Base-by-base conservation (phyloP, 352 stramenopile species). In the Phytophthora fragariae region DNA sequence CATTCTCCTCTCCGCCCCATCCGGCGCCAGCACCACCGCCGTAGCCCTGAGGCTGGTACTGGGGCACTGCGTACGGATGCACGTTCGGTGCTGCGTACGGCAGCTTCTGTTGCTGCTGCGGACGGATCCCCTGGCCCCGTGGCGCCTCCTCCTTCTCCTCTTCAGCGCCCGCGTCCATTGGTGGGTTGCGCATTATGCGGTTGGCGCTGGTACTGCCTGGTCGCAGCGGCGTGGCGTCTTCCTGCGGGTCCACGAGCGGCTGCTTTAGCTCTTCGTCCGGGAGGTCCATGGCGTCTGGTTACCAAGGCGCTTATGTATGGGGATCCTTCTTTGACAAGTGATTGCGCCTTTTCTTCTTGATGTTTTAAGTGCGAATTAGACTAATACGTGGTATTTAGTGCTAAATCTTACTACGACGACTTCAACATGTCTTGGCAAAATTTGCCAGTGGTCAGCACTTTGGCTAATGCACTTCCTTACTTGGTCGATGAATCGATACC, bases 41-140 rank as follows among this genome's bases (percentile, higher is more conserved):
- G 35, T 90, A 92, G 6, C 72, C 74, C 44, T 88, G 84, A 27
- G 89, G 80, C 47, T 94, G 74, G 68, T 94, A 94, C 71, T 96
- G 85, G 12, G 87, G 87, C 54, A 93, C 85, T 5, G 89, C 87
- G 55, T 96, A 96, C 46, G 89, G 86, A 67, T 95, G 88, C 39
- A 93, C 86, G 55, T 92, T 93, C 4, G 87, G 88, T 35, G 88
- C 86, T 5, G 81, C 62, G 59, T 94, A 95, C 54, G 85, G 83
- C 9, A 91, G 73, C 44, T 82, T 76, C 54, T 79, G 69, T 27
- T 60, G 68, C 47, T 70, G 62, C 47, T 70, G 69, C 37, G 57
- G 33, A 52, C 55, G 57, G 31, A 53, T 15, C 8, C 24, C 54
- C 15, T 72, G 56, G 47, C 31, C 58, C 35, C 71, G 63, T 9